Evolutionary conservation across 805 yeast species (phyloP).

Genomic region (Kuraishia borneana): DNA sequence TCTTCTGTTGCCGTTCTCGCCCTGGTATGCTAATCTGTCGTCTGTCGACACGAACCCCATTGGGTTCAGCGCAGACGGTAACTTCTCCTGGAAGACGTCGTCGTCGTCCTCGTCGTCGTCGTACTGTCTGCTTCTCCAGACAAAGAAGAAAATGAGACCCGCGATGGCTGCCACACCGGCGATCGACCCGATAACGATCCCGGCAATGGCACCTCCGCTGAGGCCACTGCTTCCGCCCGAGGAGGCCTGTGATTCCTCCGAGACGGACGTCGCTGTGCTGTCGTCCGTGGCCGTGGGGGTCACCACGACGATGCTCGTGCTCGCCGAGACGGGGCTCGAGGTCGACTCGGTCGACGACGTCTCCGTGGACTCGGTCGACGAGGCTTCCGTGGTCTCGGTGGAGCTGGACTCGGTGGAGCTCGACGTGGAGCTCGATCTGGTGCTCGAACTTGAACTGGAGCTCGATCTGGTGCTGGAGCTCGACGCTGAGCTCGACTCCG

Average conservation of each 20-base stretch:
- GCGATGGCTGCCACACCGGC: slow-evolving; percentile 12
- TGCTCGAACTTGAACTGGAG: slow-evolving; percentile 8
- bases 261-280: slow-evolving; percentile 4
- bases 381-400: slow-evolving; percentile 6
- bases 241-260: slow-evolving; percentile 5
- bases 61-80: not conserved
- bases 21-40: slow-evolving; percentile 5
- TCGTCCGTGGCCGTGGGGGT: slow-evolving; percentile 3
- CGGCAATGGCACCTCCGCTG: slow-evolving; percentile 22
- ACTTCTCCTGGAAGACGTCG: slow-evolving; percentile 1
- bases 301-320: slow-evolving; percentile 5
- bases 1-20: slow-evolving; percentile 16
- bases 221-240: slow-evolving; percentile 6
- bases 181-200: slow-evolving; percentile 20
- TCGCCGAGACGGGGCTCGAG: slow-evolving; percentile 5
- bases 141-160: slow-evolving; percentile 8
- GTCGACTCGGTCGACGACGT: slow-evolving; percentile 7
- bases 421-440: slow-evolving; percentile 8
- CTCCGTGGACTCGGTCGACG: slow-evolving; percentile 7
- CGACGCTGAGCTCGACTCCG: slow-evolving; percentile 3
- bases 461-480: slow-evolving; percentile 10
- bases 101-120: slow-evolving; percentile 10
- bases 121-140: slow-evolving; percentile 11
- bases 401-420: slow-evolving; percentile 8
- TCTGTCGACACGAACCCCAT: slow-evolving; percentile 1